Percentiles rank a stretch among this genome's conserved stretches.
Conservation (phyloP, 164 flowering plant species). For the Aristolochia contorta region DNA sequence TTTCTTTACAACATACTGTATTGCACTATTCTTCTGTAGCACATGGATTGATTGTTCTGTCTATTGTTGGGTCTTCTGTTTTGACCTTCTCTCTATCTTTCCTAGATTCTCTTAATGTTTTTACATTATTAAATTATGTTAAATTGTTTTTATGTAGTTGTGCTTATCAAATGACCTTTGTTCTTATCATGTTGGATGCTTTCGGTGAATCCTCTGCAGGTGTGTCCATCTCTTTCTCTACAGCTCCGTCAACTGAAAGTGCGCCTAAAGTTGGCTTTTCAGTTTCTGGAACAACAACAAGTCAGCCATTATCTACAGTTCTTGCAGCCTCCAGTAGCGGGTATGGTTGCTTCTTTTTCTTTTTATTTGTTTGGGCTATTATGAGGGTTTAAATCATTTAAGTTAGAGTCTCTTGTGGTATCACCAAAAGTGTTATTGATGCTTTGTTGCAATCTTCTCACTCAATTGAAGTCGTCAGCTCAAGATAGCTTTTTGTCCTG, state of each 20-base stretch:
- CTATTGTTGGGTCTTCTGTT: too few species aligned
- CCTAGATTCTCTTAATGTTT: too few species aligned
- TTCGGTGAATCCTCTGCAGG: constrained; percentile 18
- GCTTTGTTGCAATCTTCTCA: neutral
- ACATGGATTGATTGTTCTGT: too few species aligned
- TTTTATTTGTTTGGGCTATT: neutral
- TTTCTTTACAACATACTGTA: too few species aligned
- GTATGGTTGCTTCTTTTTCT: constrained; percentile 26
- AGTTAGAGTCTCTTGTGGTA: neutral
- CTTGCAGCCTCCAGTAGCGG: constrained; percentile 60
- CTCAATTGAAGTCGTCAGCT: too few species aligned
- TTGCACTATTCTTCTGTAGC: too few species aligned
- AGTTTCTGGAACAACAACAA: constrained; percentile 26
- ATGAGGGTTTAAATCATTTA: neutral
- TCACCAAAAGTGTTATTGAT: neutral
- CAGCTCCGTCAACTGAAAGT: constrained; percentile 26
- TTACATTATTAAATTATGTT: too few species aligned
- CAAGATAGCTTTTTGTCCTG: too few species aligned
- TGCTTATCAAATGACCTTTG: too few species aligned
- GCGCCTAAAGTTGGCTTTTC: constrained; percentile 21
- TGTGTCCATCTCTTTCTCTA: constrained; percentile 32
- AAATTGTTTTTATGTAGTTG: too few species aligned
- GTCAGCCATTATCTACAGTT: constrained; percentile 51
- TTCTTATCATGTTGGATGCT: too few species aligned
- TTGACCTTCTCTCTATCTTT: too few species aligned